Conservation (phyloP, 2,329 filamentous ascomycete genomes). For the Phialophora macrospora region DNA sequence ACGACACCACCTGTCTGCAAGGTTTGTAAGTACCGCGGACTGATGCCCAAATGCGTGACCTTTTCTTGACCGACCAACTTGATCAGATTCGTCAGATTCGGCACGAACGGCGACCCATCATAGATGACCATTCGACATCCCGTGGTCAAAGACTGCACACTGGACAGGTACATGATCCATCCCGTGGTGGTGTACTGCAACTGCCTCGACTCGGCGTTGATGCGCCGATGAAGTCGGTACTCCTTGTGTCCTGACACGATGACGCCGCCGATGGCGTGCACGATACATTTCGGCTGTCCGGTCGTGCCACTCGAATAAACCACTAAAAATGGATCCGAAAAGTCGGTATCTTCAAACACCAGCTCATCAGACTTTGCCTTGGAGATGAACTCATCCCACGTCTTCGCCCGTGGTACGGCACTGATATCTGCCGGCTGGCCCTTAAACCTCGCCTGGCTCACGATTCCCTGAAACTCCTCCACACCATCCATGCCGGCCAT, state of each 20-base stretch:
- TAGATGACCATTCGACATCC: conserved; percentile 73
- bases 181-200: conserved; percentile 72
- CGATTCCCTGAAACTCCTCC: conserved; percentile 64
- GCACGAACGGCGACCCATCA: conserved; percentile 79
- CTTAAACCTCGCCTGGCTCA: conserved; percentile 69
- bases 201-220: conserved; percentile 50
- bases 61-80: conserved; percentile 65
- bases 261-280: conserved; percentile 64
- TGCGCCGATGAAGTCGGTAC: conserved; percentile 57
- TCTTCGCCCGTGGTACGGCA: conserved; percentile 53
- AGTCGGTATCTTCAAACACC: conserved; percentile 56
- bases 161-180: conserved; percentile 81
- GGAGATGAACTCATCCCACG: conserved; percentile 50
- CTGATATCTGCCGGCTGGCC: conserved; percentile 62
- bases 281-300: conserved; percentile 82
- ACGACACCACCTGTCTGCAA: conserved; percentile 67
- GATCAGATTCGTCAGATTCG: conserved; percentile 67
- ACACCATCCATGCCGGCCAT: conserved; percentile 66
- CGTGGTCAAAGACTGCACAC: conserved; percentile 62
- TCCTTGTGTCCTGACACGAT: conserved; percentile 62
- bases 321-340: conserved; percentile 76
- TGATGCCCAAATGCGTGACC: conserved; percentile 75
- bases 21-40: conserved; percentile 77
- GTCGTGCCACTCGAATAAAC: conserved; percentile 82
- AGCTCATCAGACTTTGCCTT: conserved; percentile 40